phyloP scores from a whole-genome alignment of 2,329 filamentous ascomycete genomes.

The Hymenoscyphus fructigenus region DNA sequence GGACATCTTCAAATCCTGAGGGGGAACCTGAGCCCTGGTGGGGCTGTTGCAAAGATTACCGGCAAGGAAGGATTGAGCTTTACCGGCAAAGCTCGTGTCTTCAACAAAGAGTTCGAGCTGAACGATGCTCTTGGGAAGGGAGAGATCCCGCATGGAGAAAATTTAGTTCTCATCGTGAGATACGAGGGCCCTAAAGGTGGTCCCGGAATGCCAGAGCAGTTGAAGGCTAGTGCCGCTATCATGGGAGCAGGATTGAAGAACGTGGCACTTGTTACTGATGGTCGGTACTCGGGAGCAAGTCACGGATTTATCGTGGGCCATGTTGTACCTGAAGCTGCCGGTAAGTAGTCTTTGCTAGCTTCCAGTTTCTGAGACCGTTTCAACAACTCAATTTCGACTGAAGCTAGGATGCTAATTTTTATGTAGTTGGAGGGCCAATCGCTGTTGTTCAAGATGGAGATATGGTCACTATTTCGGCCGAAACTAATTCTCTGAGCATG shows the following conservation, averaged over 20 bases:
- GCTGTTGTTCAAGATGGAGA: constrained; percentile 80
- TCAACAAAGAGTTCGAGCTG: constrained; percentile 80
- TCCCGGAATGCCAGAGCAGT: constrained; percentile 93
- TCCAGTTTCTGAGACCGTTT: too few relatives aligned
- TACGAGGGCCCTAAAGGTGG: constrained; percentile 94
- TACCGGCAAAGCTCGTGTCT: constrained; percentile 77
- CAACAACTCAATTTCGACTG: too few relatives aligned
- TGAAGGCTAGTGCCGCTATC: constrained; percentile 83
- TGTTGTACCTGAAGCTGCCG: constrained; percentile 83
- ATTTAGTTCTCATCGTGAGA: constrained; percentile 84
- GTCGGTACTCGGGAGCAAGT: constrained; percentile 81
- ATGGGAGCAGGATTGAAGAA: constrained; percentile 90
- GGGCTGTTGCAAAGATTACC: constrained; percentile 93
- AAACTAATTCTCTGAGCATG: constrained; percentile 71
- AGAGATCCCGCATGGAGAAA: constrained; percentile 68
- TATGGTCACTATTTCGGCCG: constrained; percentile 80
- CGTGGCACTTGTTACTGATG: constrained; percentile 88
- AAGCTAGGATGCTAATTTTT: constrained; percentile 14
- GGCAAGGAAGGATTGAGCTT: constrained; percentile 89
- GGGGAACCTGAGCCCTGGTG: constrained; percentile 84
- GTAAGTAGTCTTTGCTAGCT: constrained; percentile 17
- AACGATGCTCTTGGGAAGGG: constrained; percentile 72
- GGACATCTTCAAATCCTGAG: constrained; percentile 87
- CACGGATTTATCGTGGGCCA: constrained; percentile 95
- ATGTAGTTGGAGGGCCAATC: constrained; percentile 76